Conservation (phyloP, 805 yeast species). For the Saturnispora quitensis region DNA sequence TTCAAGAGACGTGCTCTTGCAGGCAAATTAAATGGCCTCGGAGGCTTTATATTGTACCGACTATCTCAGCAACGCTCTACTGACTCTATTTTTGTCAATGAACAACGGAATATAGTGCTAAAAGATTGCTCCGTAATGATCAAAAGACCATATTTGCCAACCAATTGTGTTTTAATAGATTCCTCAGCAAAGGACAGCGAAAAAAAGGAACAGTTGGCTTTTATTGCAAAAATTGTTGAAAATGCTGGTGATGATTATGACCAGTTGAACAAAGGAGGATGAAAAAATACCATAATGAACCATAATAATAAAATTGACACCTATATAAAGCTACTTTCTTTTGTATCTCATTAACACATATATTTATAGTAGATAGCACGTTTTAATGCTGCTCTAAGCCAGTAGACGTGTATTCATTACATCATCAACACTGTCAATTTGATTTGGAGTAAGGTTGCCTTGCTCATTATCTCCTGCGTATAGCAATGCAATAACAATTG, state of each 20-base stretch:
- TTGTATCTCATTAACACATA: not conserved
- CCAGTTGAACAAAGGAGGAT: constrained; percentile 45
- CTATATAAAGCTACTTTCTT: not conserved
- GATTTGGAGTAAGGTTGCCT: not conserved
- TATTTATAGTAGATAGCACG: not conserved
- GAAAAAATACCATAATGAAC: constrained; percentile 6
- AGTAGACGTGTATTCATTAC: not conserved
- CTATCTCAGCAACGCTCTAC: not conserved
- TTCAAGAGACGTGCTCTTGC: not conserved
- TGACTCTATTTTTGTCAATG: not conserved
- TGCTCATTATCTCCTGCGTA: not conserved
- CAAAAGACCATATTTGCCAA: not conserved
- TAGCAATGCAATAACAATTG: not conserved
- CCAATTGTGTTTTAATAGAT: not conserved
- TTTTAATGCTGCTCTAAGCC: not conserved
- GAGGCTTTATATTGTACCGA: constrained; percentile 1
- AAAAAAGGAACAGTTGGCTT: constrained; percentile 22
- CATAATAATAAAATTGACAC: not conserved
- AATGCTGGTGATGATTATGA: constrained; percentile 40
- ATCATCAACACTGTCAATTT: too few relatives aligned
- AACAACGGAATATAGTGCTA: not conserved
- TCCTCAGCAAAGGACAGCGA: constrained; percentile 3
- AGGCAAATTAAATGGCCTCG: not conserved
- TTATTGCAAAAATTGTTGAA: constrained; percentile 39
- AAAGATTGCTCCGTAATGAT: not conserved